phyloP scores from a whole-genome alignment of 164 flowering plant genomes.

The Stephania yunnanensis region DNA sequence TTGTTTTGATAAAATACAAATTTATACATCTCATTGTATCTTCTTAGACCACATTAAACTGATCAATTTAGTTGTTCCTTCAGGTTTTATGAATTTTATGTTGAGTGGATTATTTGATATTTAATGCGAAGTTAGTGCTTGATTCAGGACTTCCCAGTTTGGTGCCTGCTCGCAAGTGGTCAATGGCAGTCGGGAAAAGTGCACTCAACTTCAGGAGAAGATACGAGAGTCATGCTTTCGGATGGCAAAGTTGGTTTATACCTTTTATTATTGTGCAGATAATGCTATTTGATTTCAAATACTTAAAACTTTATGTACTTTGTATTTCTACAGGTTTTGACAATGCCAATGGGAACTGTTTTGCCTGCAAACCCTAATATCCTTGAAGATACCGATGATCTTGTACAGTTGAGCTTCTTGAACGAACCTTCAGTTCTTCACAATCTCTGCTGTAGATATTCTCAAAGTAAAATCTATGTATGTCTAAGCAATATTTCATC shows the following conservation, averaged over 20 bases:
- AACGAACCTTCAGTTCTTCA: slow-evolving; percentile 96
- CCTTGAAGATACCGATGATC: slow-evolving; percentile 74
- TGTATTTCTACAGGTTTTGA: slow-evolving; percentile 44
- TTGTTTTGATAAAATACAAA: neutral
- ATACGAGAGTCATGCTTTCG: slow-evolving; percentile 47
- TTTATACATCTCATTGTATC: neutral
- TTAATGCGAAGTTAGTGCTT: slow-evolving; percentile 6
- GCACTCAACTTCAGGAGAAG: slow-evolving; percentile 62
- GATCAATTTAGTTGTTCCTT: neutral
- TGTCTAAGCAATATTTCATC: slow-evolving; percentile 15
- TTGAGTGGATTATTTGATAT: slow-evolving; percentile 6
- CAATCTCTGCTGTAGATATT: slow-evolving; percentile 69
- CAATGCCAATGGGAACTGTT: slow-evolving; percentile 46
- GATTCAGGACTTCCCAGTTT: slow-evolving; percentile 76
- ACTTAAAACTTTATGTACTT: slow-evolving; percentile 3
- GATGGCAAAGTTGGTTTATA: slow-evolving; percentile 61
- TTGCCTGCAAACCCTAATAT: slow-evolving; percentile 89
- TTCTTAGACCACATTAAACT: neutral
- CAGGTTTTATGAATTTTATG: neutral
- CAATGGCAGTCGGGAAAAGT: slow-evolving; percentile 72
- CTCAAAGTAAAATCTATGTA: slow-evolving; percentile 64
- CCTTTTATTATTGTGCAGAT: neutral
- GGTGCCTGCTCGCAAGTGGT: slow-evolving; percentile 63
- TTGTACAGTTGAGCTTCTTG: slow-evolving; percentile 80
- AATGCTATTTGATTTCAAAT: neutral